Evolutionary conservation across 1,284 basidiomycete genomes (phyloP).

Genomic region (Wallemia mellicola): DNA sequence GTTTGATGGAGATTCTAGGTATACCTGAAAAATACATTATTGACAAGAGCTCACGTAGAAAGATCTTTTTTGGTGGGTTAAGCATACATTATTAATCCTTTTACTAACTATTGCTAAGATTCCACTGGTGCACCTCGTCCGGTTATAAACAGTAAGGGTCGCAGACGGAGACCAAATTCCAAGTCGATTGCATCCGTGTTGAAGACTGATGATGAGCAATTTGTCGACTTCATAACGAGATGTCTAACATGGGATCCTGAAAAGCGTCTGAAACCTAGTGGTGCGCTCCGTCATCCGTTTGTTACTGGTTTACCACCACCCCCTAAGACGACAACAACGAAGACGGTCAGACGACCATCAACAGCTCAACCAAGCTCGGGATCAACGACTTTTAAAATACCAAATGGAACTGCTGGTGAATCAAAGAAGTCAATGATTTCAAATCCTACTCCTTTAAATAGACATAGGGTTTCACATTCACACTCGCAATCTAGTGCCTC

Average conservation of each 20-base stretch:
- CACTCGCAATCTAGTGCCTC: background rate
- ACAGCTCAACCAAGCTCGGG: background rate
- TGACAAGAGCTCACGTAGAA: slow-evolving; percentile 72
- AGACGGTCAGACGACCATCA: background rate
- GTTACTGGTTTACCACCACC: slow-evolving; percentile 22
- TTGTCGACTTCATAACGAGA: slow-evolving; percentile 48
- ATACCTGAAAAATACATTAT: slow-evolving; percentile 81
- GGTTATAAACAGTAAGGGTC: slow-evolving; percentile 87
- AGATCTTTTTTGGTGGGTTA: slow-evolving; percentile 69
- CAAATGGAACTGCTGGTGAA: background rate
- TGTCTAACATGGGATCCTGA: slow-evolving; percentile 97
- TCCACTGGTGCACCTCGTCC: slow-evolving; percentile 69
- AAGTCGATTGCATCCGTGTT: slow-evolving; percentile 70
- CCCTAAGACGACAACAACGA: background rate
- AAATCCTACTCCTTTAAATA: background rate
- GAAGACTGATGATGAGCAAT: slow-evolving; percentile 51
- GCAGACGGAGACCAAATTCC: slow-evolving; percentile 59
- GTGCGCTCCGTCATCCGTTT: slow-evolving; percentile 73
- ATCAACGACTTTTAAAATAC: background rate
- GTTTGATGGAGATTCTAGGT: slow-evolving; percentile 98
- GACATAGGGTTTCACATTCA: background rate
- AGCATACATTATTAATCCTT: background rate
- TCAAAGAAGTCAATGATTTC: background rate
- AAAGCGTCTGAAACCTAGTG: slow-evolving; percentile 70
- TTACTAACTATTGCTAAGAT: slow-evolving; percentile 25